Percentiles rank a stretch among this genome's conserved stretches.
Evolutionary conservation across 129 eudicot species (phyloP).

Genomic region (Pittosporum tobira): DNA sequence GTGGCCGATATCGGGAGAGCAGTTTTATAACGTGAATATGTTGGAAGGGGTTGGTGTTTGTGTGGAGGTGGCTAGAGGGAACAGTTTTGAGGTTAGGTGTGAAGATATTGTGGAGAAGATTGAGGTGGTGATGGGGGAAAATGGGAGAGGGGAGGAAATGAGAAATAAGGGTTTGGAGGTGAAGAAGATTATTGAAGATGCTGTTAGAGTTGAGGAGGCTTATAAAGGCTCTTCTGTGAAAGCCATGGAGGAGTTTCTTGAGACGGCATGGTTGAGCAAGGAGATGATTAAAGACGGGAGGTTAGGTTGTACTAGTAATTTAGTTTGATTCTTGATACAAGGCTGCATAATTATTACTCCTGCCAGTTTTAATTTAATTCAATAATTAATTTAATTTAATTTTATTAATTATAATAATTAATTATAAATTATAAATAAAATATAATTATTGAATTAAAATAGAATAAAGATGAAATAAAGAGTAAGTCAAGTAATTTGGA

Average conservation of each 20-base stretch:
- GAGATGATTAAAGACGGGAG: background rate
- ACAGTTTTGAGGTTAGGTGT: conserved; percentile 23
- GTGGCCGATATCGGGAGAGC: conserved; percentile 57
- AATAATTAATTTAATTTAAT: no score
- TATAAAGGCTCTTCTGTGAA: conserved; percentile 36
- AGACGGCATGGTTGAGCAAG: conserved; percentile 15
- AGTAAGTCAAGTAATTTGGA: no score
- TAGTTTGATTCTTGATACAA: no score
- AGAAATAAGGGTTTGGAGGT: conserved; percentile 21
- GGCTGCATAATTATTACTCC: no score
- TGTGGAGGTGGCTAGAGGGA: conserved; percentile 38
- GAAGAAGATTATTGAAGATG: conserved; percentile 16
- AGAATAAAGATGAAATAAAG: no score
- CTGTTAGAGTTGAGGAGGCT: conserved; percentile 16
- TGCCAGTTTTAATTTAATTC: no score
- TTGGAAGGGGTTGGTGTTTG: conserved; percentile 40
- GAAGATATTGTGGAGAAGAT: conserved; percentile 29
- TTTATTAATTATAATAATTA: no score
- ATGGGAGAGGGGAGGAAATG: conserved; percentile 18
- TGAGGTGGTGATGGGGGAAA: conserved; percentile 30
- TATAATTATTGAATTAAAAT: no score
- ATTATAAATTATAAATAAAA: no score
- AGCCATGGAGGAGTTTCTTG: conserved; percentile 33
- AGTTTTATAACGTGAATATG: conserved; percentile 34
- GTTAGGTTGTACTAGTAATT: no score